Base-by-base conservation (phyloP, 2,329 filamentous ascomycete species). In the Penicillium psychrosexuale region DNA sequence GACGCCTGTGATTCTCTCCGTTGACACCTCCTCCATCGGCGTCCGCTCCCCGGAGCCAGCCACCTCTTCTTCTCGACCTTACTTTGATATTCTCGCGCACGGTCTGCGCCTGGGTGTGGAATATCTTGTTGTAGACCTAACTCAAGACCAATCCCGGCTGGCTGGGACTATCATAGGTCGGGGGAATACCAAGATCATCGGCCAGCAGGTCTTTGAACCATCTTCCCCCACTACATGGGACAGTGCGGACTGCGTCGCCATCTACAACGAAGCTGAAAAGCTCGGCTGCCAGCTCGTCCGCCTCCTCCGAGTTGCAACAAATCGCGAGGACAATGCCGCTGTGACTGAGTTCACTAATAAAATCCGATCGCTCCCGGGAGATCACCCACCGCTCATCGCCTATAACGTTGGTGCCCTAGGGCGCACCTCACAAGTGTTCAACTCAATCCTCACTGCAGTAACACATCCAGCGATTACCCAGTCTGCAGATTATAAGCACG, bases 1-100 rank as follows among this genome's bases (percentile, higher is more conserved):
- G 33, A 68, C 82, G 5, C 83, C 84, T 2, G 80, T 86, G 34
- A 80, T 85, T 47, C 80, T 82, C 56, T 79, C 81, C 30, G 78
- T 84, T 19, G 82, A 85, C 31, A 62, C 42, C 6, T 62, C 63
- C 1, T 47, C 61, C 5, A 55, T 63, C 0, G 62, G 57, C 3
- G 58, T 64, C 2, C 56, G 56, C 1, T 37, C 45, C 15, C 38
- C 22, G 7, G 56, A 63, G 43, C 34, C 31, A 11, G 51, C 60
- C 43, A 40, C 47, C 4, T 50, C 55, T 19, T 47, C 60, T 5
- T 22, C 51, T 17, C 55, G 57, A 12, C 27, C 51, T 15, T 75
- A 75, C 53, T 66, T 72, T 38, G 61, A 70, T 12, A 67, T 76
- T n/a, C 53, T 74, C 31, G 67, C 72, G 37, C 74, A 76, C 52